Conservation (phyloP, 306 rosid species). For the Dryas drummondii region DNA sequence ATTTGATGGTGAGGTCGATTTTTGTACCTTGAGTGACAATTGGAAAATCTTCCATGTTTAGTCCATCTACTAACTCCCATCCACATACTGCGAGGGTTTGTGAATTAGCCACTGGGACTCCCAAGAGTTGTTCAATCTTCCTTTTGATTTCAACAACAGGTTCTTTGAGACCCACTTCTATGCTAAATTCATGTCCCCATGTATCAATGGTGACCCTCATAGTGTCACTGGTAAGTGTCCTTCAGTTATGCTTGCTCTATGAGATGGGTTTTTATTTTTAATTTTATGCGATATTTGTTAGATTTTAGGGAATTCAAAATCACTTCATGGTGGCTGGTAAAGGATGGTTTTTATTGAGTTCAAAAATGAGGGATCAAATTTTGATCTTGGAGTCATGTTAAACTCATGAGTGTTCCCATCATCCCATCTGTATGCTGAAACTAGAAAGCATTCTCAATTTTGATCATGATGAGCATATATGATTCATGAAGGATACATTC, state of each 20-base stretch:
- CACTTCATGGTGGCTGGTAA: neutral
- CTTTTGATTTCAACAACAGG: slow-evolving; percentile 56
- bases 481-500: neutral
- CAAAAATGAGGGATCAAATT: neutral
- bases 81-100: slow-evolving; percentile 64
- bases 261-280: neutral
- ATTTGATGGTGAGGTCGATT: slow-evolving; percentile 60
- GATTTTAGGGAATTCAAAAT: no score
- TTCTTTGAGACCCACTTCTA: slow-evolving; percentile 61
- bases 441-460: neutral
- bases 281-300: no score
- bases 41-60: slow-evolving; percentile 89
- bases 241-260: neutral
- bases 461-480: neutral
- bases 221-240: neutral
- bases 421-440: neutral
- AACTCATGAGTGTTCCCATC: neutral
- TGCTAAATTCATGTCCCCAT: slow-evolving; percentile 38
- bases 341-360: neutral
- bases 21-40: slow-evolving; percentile 69
- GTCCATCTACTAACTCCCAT: slow-evolving; percentile 76
- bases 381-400: slow-evolving; percentile 3
- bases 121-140: slow-evolving; percentile 62
- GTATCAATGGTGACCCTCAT: slow-evolving; percentile 44
- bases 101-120: slow-evolving; percentile 54